Evolutionary conservation across 2,329 filamentous ascomycete species (phyloP), one percentile per base, ranked within the genome.

Genomic region (Fusarium metavorans): DNA sequence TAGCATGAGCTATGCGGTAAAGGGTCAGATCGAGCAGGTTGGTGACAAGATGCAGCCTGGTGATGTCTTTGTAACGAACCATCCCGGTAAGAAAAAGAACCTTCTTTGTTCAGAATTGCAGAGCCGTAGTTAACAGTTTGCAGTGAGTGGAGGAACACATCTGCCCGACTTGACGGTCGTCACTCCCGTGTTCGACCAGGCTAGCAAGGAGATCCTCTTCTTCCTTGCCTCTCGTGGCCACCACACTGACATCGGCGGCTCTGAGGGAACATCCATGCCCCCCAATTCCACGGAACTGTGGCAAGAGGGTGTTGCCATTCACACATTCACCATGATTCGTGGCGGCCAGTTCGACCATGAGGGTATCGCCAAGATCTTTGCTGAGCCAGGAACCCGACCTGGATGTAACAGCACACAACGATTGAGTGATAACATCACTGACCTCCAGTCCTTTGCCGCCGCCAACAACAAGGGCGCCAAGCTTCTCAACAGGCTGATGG

Each of bases 401-500:
- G 71, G 77, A 10, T 77, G 76, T 39, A 91, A 90, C 2, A 93
- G 93, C 0, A 80, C 82, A 3, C 86, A 94, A 45, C 95, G 93
- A 78, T 85, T 97, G 1, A 91, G 90, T 23, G 94, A 97, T 82
- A 97, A 97, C 80, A 86, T 97, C 73, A 95, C 95, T 58, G 94
- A 97, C 80, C 86, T 97, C 35, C 95, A 95, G 81, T 94, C 94
- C 0, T 93, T 95, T 80, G 92, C 96, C 16, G 94, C 94, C 0
- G 93, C 94, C 6, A 97, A 97, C 79, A 92, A 95, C 77, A 95
- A 95, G 74, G 94, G 94, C 13, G 96, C 95, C 76, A 91, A 90
- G 62, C 85, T 95, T n/a, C 95, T 97, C 76, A 90, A 89, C 65
- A 87, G 88, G 0, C 85, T 97, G 2, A 95, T 97, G 76, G 87